Base-by-base conservation (phyloP, 2,329 filamentous ascomycete genomes). In the Akanthomyces dipterigenus region DNA sequence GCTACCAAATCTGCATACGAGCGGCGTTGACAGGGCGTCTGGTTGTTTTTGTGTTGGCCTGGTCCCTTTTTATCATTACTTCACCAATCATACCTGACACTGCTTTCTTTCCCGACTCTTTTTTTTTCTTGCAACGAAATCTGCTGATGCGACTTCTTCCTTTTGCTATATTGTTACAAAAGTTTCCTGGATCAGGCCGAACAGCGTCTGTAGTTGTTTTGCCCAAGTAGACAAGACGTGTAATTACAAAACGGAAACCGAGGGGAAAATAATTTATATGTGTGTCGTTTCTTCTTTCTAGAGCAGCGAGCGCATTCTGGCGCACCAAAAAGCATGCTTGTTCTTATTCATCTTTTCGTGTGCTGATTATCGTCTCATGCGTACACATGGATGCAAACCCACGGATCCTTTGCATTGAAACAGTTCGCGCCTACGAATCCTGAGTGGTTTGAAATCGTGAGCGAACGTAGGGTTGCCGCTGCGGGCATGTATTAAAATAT, bases 1-100 rank as follows among this genome's bases (percentile, higher is more conserved):
- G 58, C 28, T 26, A 24, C 46, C 38, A 53, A 38, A 55, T 61
- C 36, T 69, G 69, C 71, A 73, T 73, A 65, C 58, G 61, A 70
- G 64, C 57, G 71, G 71, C 68, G 71, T 73, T 70, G 60, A 57
- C 46, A 46, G 55, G 48, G 60, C 61, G 22, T 53, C 48, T 58
- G n/a, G 22, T 60, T 58, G 57, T 55, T 45, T 26, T 54, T 14
- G 14, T 60, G 43, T 61, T 60, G 36, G 24, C 62, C 45, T 9
- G 2, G 31, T 34, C 8, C 28, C 28, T 56, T 46, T 51, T 42
- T 36, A 28, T n/a, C 14, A 12, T 18, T 20, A n/a, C 7, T 58
- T 20, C 5, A 55, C n/a, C 8, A 51, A 51, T 45, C n/a, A 51
- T 49, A 46, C 22, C 38, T 36, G 54, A 34, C 42, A 24, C 12